Evolutionary conservation across 495 filamentous ascomycete species (phyloP), one percentile per base, ranked within the genome.

Genomic region (Filosporella fistucella): DNA sequence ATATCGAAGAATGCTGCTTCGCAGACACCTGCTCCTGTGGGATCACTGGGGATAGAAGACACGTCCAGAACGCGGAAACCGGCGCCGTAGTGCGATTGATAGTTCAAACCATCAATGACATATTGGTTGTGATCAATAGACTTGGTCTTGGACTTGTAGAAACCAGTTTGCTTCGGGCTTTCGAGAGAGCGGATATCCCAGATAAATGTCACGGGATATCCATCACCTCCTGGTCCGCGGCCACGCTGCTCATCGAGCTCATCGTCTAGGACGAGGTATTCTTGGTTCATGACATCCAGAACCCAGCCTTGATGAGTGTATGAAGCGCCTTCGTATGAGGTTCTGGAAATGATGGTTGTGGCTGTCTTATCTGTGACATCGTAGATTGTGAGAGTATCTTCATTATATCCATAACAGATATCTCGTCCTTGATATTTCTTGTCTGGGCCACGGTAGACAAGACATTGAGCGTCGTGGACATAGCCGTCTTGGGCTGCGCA

Each of bases 281-380:
- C 57, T 51, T 80, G 74, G 56, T 69, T 67, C 12, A 69, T 44
- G n/a, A 52, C 50, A 51, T 81, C 73, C 12, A 79, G 65, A 0
- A 83, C 60, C 73, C 73, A 80, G 22, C 79, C 79, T 63, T 83
- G 79, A 62, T 82, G 79, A 1, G 76, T 77, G 63, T 83, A 83
- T 11, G 68, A 51, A 17, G 72, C 73, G 26, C 79, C 79, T 24
- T 69, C 66, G 57, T 83, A 83, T 10, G 68, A 63, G 2, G 74
- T 80, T 20, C 72, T 65, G 46, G 76, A 80, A 53, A 83, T 70
- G 39, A 81, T 56, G 45, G 47, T 52, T 7, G 78, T 56, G 20
- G 51, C 57, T n/a, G 33, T 51, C 60, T 77, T 78, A 63, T 77
- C 59, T 33, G 78, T 79, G 24, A 81, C 71, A 56, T 83, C 78